A percentile compares a stretch with the other conserved stretches of the same genome.
phyloP scores from a whole-genome alignment of 768 basidiomycete species.

The Infundibulicybe gibba region DNA sequence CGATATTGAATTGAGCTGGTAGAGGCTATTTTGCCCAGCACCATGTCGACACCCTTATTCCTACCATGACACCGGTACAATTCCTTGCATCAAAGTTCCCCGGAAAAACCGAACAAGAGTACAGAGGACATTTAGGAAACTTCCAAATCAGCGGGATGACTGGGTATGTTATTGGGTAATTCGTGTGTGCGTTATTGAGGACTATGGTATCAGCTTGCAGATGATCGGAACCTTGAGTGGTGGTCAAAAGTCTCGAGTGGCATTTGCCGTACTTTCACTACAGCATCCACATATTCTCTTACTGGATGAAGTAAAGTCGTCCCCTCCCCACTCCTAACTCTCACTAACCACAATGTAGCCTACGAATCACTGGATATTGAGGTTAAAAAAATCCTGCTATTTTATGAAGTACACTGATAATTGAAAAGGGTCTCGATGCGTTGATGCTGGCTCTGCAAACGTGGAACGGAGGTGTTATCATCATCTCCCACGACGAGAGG shows the following conservation, averaged over 20 bases:
- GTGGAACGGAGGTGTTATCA: conserved; percentile 91
- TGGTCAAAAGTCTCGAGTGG: conserved; percentile 95
- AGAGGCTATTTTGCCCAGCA: conserved; percentile 95
- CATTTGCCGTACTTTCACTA: conserved; percentile 84
- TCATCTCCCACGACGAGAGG: conserved; percentile 93
- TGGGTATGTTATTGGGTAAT: conserved; percentile 42
- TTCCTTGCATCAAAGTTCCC: conserved; percentile 92
- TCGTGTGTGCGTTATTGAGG: no score
- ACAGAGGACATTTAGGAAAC: conserved; percentile 90
- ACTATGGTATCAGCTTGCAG: conserved; percentile 53
- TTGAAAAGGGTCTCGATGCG: conserved; percentile 85
- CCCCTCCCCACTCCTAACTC: not conserved
- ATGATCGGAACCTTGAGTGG: conserved; percentile 89
- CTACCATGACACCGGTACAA: conserved; percentile 86
- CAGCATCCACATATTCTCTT: conserved; percentile 89
- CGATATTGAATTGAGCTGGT: conserved; percentile 5
- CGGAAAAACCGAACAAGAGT: conserved; percentile 94
- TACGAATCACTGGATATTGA: conserved; percentile 97
- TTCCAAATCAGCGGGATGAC: conserved; percentile 98
- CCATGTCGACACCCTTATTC: conserved; percentile 88
- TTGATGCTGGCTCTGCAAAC: conserved; percentile 76
- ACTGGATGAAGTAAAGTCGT: conserved; percentile 79
- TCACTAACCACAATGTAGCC: conserved; percentile 43
- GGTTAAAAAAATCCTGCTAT: conserved; percentile 28
- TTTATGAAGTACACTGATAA: not conserved